Evolutionary conservation across 1,284 basidiomycete genomes (phyloP).

Genomic region (Pseudozyma tsukubaensis): DNA sequence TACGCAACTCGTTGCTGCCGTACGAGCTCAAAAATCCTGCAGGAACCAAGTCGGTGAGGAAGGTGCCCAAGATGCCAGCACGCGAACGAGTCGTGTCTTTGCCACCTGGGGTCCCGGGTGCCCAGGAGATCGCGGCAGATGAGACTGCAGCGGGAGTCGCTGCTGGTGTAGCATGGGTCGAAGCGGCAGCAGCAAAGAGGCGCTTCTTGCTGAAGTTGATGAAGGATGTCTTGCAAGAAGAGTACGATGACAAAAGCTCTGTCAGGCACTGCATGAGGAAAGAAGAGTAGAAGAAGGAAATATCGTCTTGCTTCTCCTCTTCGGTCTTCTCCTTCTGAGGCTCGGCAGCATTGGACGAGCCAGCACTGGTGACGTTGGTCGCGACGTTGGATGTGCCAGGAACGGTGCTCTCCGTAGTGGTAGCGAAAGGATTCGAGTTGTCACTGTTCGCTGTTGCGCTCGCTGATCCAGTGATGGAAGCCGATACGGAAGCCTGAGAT

Average conservation of each 20-base stretch:
- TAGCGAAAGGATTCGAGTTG: not conserved
- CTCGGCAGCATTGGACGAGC: not conserved
- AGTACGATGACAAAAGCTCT: conserved; percentile 92
- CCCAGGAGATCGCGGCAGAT: conserved; percentile 81
- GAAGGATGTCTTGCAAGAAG: conserved; percentile 88
- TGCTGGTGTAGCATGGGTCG: conserved; percentile 73
- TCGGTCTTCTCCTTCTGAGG: conserved; percentile 22
- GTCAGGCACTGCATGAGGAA: conserved; percentile 92
- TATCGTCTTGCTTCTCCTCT: conserved; percentile 47
- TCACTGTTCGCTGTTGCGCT: not conserved
- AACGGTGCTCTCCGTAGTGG: not conserved
- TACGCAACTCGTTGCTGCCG: conserved; percentile 62
- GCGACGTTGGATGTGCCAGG: not conserved
- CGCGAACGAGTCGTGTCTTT: conserved; percentile 27
- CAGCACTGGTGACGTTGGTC: not conserved
- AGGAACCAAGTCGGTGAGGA: conserved; percentile 66
- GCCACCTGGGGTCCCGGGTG: conserved; percentile 59
- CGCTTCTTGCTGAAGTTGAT: conserved; percentile 77
- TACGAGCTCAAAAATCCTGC: conserved; percentile 63
- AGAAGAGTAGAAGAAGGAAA: conserved; percentile 77
- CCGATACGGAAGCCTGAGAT: conserved; percentile 1
- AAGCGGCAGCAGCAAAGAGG: conserved; percentile 69
- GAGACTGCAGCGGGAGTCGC: conserved; percentile 77
- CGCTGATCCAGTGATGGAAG: not conserved
- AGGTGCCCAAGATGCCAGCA: conserved; percentile 52